These are phyloP conservation scores for Neurospora sp. DNA, from an alignment of 495 filamentous ascomycete species.

Conservation along the genomic window DNA sequence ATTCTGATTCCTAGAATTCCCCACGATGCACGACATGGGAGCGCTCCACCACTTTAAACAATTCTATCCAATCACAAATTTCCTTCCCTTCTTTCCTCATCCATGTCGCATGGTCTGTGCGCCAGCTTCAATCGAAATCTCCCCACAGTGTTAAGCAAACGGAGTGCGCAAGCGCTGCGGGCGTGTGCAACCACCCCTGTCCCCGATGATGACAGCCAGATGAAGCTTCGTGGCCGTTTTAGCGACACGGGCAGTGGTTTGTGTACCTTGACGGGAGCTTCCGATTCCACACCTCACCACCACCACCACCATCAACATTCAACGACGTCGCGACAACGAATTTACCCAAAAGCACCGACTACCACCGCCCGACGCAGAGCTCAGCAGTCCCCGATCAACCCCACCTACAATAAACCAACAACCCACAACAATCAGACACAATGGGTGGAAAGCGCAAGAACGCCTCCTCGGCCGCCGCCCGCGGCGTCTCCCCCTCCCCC, in stretches of 20 bases:
- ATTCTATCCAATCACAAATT: not conserved
- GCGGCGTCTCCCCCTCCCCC: slow-evolving; percentile 7
- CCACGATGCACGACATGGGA: not conserved
- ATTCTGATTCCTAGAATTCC: not conserved
- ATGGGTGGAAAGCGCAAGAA: slow-evolving; percentile 29
- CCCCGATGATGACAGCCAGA: slow-evolving; percentile 4
- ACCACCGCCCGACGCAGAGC: not conserved
- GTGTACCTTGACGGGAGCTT: not conserved
- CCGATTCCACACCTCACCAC: not conserved
- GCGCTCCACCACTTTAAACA: not conserved
- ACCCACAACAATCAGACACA: not conserved
- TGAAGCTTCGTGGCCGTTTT: slow-evolving; percentile 29
- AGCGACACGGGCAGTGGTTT: slow-evolving; percentile 1
- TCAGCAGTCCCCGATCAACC: not conserved
- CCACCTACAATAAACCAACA: not conserved
- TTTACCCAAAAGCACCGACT: not conserved
- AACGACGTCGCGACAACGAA: not conserved
- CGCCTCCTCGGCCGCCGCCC: slow-evolving; percentile 7
- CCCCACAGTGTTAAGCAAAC: not conserved
- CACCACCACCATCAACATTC: not conserved
- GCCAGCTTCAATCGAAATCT: not conserved
- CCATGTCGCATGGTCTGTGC: not conserved
- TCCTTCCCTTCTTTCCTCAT: not conserved
- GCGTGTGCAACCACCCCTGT: not conserved
- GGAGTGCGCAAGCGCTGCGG: not conserved